Evolutionary conservation across 495 filamentous ascomycete genomes (phyloP).

Genomic region (Symbiotaphrina buchneri): DNA sequence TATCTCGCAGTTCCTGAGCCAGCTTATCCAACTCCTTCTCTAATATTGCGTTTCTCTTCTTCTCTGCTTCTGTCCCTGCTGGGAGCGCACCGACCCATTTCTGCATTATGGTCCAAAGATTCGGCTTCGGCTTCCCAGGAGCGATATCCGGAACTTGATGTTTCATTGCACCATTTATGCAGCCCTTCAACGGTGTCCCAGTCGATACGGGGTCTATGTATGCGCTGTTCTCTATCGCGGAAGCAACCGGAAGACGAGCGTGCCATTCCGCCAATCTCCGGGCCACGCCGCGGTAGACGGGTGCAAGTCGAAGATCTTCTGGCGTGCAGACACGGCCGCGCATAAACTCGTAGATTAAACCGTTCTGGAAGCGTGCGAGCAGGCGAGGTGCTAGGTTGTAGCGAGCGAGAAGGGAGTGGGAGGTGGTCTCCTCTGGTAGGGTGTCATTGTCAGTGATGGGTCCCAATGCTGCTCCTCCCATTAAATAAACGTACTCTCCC

Average conservation of each 20-base stretch:
- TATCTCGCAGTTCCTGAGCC: conserved; percentile 44
- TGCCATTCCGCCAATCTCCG: conserved; percentile 81
- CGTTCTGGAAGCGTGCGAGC: conserved; percentile 86
- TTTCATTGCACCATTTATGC: conserved; percentile 15
- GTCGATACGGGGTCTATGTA: conserved; percentile 5
- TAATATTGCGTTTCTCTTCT: conserved; percentile 35
- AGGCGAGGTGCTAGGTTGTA: conserved; percentile 66
- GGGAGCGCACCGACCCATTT: conserved; percentile 88
- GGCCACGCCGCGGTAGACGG: conserved; percentile 67
- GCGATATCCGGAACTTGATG: conserved; percentile 15
- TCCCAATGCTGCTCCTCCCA: neutral
- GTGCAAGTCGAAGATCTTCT: conserved; percentile 45
- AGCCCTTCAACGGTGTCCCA: conserved; percentile 6
- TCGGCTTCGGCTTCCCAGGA: conserved; percentile 42
- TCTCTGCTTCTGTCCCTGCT: conserved; percentile 39
- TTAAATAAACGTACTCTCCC: conserved; percentile 51
- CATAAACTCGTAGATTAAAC: conserved; percentile 84
- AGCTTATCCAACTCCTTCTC: conserved; percentile 53
- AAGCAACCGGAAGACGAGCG: conserved; percentile 36
- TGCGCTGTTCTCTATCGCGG: conserved; percentile 5
- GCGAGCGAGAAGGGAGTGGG: conserved; percentile 54
- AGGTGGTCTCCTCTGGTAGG: conserved; percentile 42
- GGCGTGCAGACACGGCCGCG: conserved; percentile 57
- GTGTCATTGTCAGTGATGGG: no score
- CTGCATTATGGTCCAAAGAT: conserved; percentile 84